Base-by-base conservation (phyloP, 345 rosid genomes). In the Mallotus nudiflorus region DNA sequence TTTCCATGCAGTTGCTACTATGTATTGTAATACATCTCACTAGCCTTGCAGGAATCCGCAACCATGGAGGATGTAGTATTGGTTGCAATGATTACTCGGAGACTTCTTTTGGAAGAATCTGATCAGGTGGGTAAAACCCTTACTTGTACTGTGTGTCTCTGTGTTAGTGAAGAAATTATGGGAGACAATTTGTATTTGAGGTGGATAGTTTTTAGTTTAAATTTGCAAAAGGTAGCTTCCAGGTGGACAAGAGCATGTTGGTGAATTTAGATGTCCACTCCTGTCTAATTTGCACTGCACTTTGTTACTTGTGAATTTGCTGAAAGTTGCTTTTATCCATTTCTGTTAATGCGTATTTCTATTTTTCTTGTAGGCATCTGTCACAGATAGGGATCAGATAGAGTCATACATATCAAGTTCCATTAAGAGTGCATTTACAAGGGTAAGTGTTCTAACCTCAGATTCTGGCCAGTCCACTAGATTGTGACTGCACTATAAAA, bases 71-170 rank as follows among this genome's bases (percentile, higher is more conserved):
- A 87, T 81, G 81, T 86, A 51, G 87, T 95, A 58, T 77, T 88
- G 69, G 84, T 89, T 80, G 93, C 97, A 75, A 90, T 95, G 96
- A 77, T 90, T 65, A 82, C 87, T 73, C 84, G 91, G 81, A 87
- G 97, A 83, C 97, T 95, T 82, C 88, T 92, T 67, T 68, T 85
- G 77, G 98, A 90, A 83, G 97, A 92, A 78, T 85, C 96, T 83
- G 99, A 92, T 75, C 66, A 71, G 74, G 97, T 90, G 85, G 58
- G 87, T 65, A 35, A 52, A 70, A 65, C 19, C 39, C 67, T 54
- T 68, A 48, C 51, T 68, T 1, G 46, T 42, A 12, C 46, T 12
- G n/a, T 42, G 46, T 9, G 11, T 31, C 19, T 45, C 8, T 33
- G 24, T 27, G 7, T 57, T 22, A 14, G 37, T 55, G 39, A 25